phyloP scores from a whole-genome alignment of 441 rosid genomes.

The Erysimum pusillum region DNA sequence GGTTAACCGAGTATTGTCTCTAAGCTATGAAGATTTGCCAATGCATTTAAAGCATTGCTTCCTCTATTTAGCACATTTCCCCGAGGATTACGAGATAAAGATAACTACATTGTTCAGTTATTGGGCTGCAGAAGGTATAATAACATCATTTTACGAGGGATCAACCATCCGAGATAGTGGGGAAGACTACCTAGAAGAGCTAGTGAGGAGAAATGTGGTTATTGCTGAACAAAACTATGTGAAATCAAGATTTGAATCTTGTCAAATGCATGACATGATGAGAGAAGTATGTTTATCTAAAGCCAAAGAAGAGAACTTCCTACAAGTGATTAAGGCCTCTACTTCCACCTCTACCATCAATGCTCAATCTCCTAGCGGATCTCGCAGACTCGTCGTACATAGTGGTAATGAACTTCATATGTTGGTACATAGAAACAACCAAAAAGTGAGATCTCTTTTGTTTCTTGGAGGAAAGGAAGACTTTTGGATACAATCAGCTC shows the following conservation, averaged over 20 bases:
- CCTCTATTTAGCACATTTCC: slow-evolving; percentile 3
- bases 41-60: background rate
- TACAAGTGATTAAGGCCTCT: background rate
- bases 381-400: background rate
- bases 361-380: background rate
- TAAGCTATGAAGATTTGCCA: background rate
- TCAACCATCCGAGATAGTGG: no score
- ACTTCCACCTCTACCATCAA: background rate
- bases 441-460: background rate
- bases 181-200: background rate
- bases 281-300: background rate
- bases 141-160: background rate
- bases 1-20: background rate
- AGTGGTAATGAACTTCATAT: background rate
- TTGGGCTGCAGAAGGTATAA: background rate
- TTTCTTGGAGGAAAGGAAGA: background rate
- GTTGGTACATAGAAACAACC: background rate
- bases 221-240: background rate
- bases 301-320: slow-evolving; percentile 7
- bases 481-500: background rate
- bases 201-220: background rate
- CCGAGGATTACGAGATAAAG: background rate
- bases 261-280: slow-evolving; percentile 14
- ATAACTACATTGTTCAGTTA: background rate
- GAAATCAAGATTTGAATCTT: background rate